These are phyloP conservation scores for Debaryomyces subglobosus DNA, from an alignment of 1,139 yeast genomes.

Conservation along the genomic window DNA sequence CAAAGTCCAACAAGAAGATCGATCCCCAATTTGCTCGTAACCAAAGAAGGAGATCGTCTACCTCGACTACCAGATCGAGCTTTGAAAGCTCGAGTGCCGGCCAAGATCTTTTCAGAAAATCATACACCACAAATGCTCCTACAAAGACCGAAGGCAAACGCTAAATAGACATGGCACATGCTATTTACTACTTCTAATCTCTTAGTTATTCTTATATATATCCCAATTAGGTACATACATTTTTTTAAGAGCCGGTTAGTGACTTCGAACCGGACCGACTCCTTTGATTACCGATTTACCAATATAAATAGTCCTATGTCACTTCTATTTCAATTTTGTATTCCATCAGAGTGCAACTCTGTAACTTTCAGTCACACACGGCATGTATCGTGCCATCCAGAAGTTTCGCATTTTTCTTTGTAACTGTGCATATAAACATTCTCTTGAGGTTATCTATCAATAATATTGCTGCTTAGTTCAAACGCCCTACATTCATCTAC, in stretches of 20 bases:
- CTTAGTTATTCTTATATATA: constrained; percentile 5
- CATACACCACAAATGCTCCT: constrained; percentile 13
- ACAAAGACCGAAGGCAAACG: constrained; percentile 11
- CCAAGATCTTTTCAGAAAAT: constrained; percentile 16
- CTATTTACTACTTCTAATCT: not conserved
- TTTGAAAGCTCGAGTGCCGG: constrained; percentile 27
- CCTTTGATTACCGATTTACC: not conserved
- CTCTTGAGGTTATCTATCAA: too few relatives aligned
- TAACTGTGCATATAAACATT: too few relatives aligned
- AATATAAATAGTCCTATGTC: not conserved
- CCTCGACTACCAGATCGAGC: constrained; percentile 46
- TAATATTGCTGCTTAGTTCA: too few relatives aligned
- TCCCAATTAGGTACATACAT: not conserved
- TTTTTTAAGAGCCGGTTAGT: not conserved
- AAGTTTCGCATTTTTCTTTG: too few relatives aligned
- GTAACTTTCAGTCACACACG: too few relatives aligned
- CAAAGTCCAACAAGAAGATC: constrained; percentile 62
- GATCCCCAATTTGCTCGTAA: constrained; percentile 87
- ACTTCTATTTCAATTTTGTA: not conserved
- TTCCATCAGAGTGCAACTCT: too few relatives aligned
- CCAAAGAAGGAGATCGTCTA: constrained; percentile 75
- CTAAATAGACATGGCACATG: not conserved
- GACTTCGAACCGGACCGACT: not conserved
- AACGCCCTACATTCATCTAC: not conserved
- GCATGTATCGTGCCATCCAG: too few relatives aligned